These are phyloP conservation scores for Pluteus cervinus DNA, from an alignment of 768 basidiomycete genomes.

Conservation along the genomic window DNA sequence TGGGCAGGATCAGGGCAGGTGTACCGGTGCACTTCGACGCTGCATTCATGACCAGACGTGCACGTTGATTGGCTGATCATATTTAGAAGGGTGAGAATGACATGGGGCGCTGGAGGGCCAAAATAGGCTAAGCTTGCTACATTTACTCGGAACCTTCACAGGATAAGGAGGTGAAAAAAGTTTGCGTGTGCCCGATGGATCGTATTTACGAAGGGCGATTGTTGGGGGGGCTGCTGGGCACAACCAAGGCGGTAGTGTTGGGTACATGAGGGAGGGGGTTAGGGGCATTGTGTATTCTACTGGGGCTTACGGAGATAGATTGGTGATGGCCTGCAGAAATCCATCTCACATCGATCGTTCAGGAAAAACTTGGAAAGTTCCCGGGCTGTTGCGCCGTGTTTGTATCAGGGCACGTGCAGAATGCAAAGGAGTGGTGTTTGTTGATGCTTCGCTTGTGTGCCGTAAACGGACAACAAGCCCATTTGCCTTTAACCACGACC, in stretches of 20 bases:
- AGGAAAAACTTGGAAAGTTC: slow-evolving; percentile 30
- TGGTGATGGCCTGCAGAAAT: slow-evolving; percentile 19
- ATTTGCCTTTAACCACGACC: slow-evolving; percentile 43
- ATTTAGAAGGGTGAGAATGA: slow-evolving; percentile 24
- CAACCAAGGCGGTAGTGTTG: slow-evolving; percentile 1
- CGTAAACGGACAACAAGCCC: slow-evolving; percentile 43
- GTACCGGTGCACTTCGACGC: too few species aligned
- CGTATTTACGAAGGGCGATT: neutral
- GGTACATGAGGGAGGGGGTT: slow-evolving; percentile 2
- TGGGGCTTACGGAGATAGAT: slow-evolving; percentile 34
- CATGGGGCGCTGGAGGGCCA: slow-evolving; percentile 20
- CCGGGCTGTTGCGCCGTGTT: slow-evolving; percentile 19
- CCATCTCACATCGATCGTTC: slow-evolving; percentile 29
- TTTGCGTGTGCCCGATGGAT: too few species aligned
- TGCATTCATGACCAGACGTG: too few species aligned
- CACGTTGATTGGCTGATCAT: slow-evolving; percentile 24
- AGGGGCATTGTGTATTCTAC: slow-evolving; percentile 17
- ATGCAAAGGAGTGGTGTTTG: slow-evolving; percentile 36
- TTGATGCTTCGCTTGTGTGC: slow-evolving; percentile 41
- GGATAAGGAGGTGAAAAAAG: slow-evolving; percentile 3
- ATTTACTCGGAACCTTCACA: slow-evolving; percentile 8
- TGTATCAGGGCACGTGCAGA: slow-evolving; percentile 38
- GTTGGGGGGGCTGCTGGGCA: neutral
- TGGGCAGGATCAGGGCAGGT: too few species aligned
- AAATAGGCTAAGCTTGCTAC: slow-evolving; percentile 17